These are phyloP conservation scores for Linum tenue DNA, from an alignment of 345 rosid species.

Conservation along the genomic window DNA sequence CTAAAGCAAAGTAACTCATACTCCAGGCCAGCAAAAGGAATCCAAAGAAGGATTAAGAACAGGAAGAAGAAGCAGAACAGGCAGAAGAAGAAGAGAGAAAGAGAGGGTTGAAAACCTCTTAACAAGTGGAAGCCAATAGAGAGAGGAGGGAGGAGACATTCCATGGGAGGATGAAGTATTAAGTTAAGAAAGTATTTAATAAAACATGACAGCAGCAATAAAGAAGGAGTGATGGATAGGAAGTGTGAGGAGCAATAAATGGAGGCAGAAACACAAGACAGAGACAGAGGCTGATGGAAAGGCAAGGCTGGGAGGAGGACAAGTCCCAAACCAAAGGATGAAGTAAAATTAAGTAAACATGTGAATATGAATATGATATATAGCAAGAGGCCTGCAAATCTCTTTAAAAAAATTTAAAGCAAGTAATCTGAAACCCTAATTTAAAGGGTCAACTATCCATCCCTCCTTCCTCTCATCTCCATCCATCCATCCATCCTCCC, in stretches of 20 bases:
- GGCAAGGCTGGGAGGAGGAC: not conserved
- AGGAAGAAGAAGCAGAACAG: not conserved
- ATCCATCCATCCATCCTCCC: not conserved
- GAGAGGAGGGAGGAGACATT: slow-evolving; percentile 7
- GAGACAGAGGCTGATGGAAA: not conserved
- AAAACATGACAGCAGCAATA: not conserved
- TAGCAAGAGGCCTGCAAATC: no score
- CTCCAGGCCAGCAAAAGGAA: not conserved
- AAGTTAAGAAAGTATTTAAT: not conserved
- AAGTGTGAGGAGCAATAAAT: not conserved
- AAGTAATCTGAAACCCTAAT: not conserved
- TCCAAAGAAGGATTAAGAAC: not conserved
- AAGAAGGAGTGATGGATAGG: not conserved
- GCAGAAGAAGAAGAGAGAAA: not conserved
- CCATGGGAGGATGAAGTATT: not conserved
- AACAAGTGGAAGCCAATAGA: not conserved
- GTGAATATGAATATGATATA: not conserved
- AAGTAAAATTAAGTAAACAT: not conserved
- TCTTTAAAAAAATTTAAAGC: not conserved
- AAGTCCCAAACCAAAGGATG: not conserved
- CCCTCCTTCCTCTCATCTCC: not conserved
- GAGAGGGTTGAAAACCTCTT: not conserved
- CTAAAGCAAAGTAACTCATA: not conserved
- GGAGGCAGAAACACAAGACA: not conserved
- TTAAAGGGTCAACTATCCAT: not conserved